Base-by-base conservation (phyloP, 2,329 filamentous ascomycete species). In the Phaeosphaeriaceae sp. region DNA sequence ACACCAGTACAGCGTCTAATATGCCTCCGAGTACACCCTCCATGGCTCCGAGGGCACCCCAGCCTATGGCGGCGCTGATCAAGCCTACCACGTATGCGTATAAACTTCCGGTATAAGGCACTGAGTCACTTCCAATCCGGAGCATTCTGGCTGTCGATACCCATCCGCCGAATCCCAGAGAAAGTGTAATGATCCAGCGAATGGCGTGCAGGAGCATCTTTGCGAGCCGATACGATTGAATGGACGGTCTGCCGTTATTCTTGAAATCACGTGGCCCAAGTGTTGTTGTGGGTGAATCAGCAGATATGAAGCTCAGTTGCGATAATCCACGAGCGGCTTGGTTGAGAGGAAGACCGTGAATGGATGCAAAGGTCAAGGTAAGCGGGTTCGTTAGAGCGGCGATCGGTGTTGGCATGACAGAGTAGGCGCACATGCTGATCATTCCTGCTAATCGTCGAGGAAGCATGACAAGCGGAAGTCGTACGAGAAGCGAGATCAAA, bases 61-160 rank as follows among this genome's bases (percentile, higher is more conserved):
- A 99, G 6, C 94, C 94, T 61, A 99, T 97, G 46, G 93, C 92
- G 52, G 90, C 91, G 13, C 94, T 94, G 60, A 97, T 88, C 55
- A 99, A 74, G 8, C 92, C 94, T 17, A 99, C 90, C 1, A 97
- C 84, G 67, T 97, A 99, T 2, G 93, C 94, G 71, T 99, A 99
- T 18, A 94, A 81, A 63, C 91, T 96, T 7, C 94, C 94, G 37
- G 84, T 84, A 42, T 73, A 76, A 39, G 48, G 73, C 63, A 54
- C 73, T 54, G 40, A 48, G 73, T 86, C 51, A 77, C 76, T 66
- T 76, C 69, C 78, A 16, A 94, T 78, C 42, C 82, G 79, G 3
- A 97, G 79, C 73, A 89, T 87, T 55, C 90, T 87, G 9, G 94
- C 92, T 29, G 92, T 96, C 38, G 90, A 89, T 7, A 97, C 90